A percentile compares a stretch with the other conserved stretches of the same genome.
Conservation (phyloP, 495 filamentous ascomycete species). For the Talaromyces thailandensis region DNA sequence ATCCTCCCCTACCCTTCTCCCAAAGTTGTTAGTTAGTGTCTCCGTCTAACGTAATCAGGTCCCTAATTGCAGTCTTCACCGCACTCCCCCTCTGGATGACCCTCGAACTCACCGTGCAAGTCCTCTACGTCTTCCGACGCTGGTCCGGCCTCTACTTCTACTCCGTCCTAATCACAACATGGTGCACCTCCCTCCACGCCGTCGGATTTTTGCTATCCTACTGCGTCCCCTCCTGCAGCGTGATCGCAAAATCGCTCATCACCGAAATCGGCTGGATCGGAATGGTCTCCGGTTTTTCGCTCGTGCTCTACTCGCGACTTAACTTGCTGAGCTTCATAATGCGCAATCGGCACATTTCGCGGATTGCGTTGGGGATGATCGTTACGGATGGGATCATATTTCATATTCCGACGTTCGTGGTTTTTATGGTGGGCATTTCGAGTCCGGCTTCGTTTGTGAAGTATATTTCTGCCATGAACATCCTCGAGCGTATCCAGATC, state of each 20-base stretch:
- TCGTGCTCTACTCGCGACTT: constrained; percentile 27
- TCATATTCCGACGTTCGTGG: constrained; percentile 15
- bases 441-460: background rate
- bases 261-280: constrained; percentile 10
- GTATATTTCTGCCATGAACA: background rate
- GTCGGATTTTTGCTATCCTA: constrained; percentile 40
- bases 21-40: no score
- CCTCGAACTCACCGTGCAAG: constrained; percentile 17
- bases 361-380: constrained; percentile 19
- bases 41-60: constrained; percentile 1
- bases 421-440: constrained; percentile 12
- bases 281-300: constrained; percentile 16
- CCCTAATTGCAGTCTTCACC: constrained; percentile 7
- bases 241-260: constrained; percentile 6
- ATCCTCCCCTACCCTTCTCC: background rate
- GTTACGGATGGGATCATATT: constrained; percentile 17
- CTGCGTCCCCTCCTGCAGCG: constrained; percentile 17
- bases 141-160: constrained; percentile 42
- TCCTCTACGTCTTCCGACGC: constrained; percentile 40
- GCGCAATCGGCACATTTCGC: constrained; percentile 13
- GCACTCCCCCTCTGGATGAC: constrained; percentile 8
- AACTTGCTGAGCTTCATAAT: constrained; percentile 19
- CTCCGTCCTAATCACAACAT: constrained; percentile 32
- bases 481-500: constrained; percentile 6
- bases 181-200: constrained; percentile 33